Evolutionary conservation across 441 rosid genomes (phyloP).

Genomic region (Erysimum cheiri): DNA sequence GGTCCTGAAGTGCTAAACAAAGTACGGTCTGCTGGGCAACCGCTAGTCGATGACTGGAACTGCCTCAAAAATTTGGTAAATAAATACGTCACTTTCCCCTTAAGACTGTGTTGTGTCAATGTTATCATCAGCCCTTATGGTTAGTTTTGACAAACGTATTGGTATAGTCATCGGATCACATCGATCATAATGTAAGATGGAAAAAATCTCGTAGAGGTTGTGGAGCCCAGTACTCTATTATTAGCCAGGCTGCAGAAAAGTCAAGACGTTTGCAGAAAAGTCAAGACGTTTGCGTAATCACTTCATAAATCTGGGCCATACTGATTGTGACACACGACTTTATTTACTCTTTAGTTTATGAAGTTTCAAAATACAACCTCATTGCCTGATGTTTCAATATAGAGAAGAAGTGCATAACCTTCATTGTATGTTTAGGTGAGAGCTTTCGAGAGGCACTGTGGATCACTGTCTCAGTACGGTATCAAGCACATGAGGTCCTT

Average conservation of each 20-base stretch:
- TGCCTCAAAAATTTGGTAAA: constrained; percentile 82
- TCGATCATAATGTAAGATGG: constrained; percentile 21
- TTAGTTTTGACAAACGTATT: constrained; percentile 20
- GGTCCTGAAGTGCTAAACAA: constrained; percentile 61
- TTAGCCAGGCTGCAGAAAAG: background rate
- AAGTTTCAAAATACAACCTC: background rate
- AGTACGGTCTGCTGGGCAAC: constrained; percentile 70
- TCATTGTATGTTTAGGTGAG: constrained; percentile 60
- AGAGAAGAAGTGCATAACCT: constrained; percentile 6
- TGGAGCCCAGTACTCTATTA: constrained; percentile 35
- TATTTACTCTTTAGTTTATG: constrained; percentile 2
- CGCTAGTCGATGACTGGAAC: constrained; percentile 93
- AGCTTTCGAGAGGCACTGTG: constrained; percentile 80
- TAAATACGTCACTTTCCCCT: background rate
- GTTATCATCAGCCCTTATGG: constrained; percentile 24
- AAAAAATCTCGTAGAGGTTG: constrained; percentile 9
- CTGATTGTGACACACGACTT: constrained; percentile 4
- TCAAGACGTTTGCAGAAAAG: no score
- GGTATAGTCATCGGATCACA: constrained; percentile 11
- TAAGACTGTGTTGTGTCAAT: background rate
- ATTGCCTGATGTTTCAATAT: background rate
- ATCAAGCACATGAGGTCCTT: constrained; percentile 96
- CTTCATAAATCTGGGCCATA: constrained; percentile 10
- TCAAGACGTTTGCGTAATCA: no score
- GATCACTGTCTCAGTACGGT: constrained; percentile 87